phyloP scores from a whole-genome alignment of 2,329 filamentous ascomycete species.

The Leptographium radiaticola region DNA sequence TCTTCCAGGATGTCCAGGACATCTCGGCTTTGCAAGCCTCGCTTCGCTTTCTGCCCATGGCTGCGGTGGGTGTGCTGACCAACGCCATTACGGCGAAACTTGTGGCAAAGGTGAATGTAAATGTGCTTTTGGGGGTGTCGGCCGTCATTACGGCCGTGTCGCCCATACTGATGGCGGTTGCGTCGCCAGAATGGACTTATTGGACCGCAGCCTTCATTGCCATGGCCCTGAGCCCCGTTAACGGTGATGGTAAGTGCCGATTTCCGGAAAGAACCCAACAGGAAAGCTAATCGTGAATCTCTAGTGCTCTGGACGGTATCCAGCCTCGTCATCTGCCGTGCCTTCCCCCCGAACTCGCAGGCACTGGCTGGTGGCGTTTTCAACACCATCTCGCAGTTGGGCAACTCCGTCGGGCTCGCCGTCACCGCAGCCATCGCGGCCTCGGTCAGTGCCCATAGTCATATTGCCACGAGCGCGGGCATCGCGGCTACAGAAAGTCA shows the following conservation, averaged over 20 bases:
- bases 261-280: background rate
- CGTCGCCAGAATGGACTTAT: conserved; percentile 32
- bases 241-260: conserved; percentile 20
- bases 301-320: conserved; percentile 39
- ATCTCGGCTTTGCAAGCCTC: conserved; percentile 32
- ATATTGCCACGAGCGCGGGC: too few species aligned
- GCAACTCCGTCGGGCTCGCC: conserved; percentile 38
- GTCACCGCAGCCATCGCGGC: conserved; percentile 34
- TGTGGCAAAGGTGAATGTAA: conserved; percentile 19
- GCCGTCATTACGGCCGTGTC: conserved; percentile 30
- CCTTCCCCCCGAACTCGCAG: conserved; percentile 39
- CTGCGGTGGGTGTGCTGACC: conserved; percentile 6
- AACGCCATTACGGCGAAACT: conserved; percentile 24
- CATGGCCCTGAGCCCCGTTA: conserved; percentile 29
- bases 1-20: conserved; percentile 35
- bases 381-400: conserved; percentile 44
- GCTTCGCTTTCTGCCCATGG: conserved; percentile 31
- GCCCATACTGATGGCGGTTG: conserved; percentile 38
- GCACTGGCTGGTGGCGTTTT: conserved; percentile 48
- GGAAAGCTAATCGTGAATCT: background rate
- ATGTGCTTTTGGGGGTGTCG: background rate
- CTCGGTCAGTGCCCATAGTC: conserved; percentile 25
- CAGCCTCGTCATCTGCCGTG: conserved; percentile 38
- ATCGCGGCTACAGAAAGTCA: conserved; percentile 12
- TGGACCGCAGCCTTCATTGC: conserved; percentile 34